These are phyloP conservation scores for Aspergillus nanangensis DNA, from an alignment of 495 filamentous ascomycete species.

Conservation along the genomic window DNA sequence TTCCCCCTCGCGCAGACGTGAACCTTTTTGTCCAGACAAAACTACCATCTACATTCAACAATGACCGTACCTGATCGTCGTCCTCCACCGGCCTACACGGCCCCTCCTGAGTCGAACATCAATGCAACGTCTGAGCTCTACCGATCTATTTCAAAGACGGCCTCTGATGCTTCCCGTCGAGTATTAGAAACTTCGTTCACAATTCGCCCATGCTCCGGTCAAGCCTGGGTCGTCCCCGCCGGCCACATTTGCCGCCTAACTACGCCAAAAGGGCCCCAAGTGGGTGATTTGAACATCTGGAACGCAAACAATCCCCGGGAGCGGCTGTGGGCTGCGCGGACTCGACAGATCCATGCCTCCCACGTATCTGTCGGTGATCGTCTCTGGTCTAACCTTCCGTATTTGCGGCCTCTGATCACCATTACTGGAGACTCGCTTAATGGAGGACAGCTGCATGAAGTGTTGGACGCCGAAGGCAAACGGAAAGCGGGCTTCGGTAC, in stretches of 20 bases:
- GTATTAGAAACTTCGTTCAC: slow-evolving; percentile 32
- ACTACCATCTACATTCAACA: no score
- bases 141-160: slow-evolving; percentile 35
- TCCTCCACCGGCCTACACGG: slow-evolving; percentile 39
- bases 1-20: no score
- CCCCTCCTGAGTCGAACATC: slow-evolving; percentile 31
- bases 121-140: slow-evolving; percentile 36
- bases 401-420: slow-evolving; percentile 67
- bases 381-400: slow-evolving; percentile 73
- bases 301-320: slow-evolving; percentile 70
- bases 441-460: slow-evolving; percentile 49
- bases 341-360: slow-evolving; percentile 69
- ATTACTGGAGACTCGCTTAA: slow-evolving; percentile 65
- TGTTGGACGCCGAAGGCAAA: slow-evolving; percentile 34
- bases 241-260: slow-evolving; percentile 66
- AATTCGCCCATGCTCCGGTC: slow-evolving; percentile 49
- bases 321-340: slow-evolving; percentile 74
- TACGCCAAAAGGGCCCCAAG: slow-evolving; percentile 71
- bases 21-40: no score
- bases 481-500: slow-evolving; percentile 32
- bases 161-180: slow-evolving; percentile 27
- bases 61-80: slow-evolving; percentile 11
- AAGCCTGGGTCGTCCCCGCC: slow-evolving; percentile 58
- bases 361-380: slow-evolving; percentile 68
- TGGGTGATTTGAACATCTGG: slow-evolving; percentile 81